Base-by-base conservation (phyloP, 495 filamentous ascomycete species). In the Neurospora sp. region DNA sequence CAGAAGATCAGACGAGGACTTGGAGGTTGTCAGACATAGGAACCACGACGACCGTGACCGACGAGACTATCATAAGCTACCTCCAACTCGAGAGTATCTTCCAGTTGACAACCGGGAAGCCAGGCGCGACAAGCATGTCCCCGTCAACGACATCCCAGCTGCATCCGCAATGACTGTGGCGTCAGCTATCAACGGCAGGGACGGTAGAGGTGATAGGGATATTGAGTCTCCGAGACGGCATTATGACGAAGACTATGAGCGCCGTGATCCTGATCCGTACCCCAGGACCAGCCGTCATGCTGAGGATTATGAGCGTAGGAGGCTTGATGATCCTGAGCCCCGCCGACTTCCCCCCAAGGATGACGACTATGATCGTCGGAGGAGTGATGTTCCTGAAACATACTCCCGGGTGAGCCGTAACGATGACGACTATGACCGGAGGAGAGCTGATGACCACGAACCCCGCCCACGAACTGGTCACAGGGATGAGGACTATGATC, bases 1-100 rank as follows among this genome's bases (percentile, higher is more conserved):
- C 18, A 75, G 79, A 61, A 80, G 78, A 37, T 79, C 83, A 2
- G 83, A 84, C 59, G 84, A 84, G 14, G 79, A 79, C 69, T 22
- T 80, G 4, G 78, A 81, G 39, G 69, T 73, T 9, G 69, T 78
- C 75, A 40, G 73, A 74, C 41, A 65, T 5, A 65, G 72, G 4
- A 72, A 79, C 16, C 71, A 72, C 22, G 77, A 78, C 9, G 75
- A 79, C 69, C 74, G 75, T 2, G 75, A 78, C 22, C 27, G 22
- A 37, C 27, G 53, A 37, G 53, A 65, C 27, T 65, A 65, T 65
- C 53, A 20, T 18, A 70, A 22, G 44, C 69, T 20, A 69, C 45
- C 27, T 42, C 42, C 7, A 3, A n/a, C 16, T 48, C 42, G 31
- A 53, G 72, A 73, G 12, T 42, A 22, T 42, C 35, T 38, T 39